Conservation (phyloP, 331 rosid genomes). For the Stylosanthes scabra region DNA sequence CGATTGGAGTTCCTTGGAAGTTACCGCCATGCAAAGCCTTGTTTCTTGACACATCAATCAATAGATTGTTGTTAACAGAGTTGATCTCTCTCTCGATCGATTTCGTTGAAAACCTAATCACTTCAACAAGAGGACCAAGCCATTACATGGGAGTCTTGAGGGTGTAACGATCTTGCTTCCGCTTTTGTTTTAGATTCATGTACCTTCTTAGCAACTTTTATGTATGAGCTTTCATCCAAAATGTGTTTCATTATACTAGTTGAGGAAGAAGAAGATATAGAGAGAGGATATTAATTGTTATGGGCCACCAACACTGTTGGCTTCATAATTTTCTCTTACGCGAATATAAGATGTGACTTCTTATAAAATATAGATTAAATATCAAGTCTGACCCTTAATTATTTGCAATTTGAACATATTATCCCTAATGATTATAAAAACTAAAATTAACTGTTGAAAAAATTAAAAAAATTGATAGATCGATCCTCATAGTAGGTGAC, state of each 20-base stretch:
- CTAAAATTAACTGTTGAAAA: too few species aligned
- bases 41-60: conserved; percentile 89
- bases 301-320: too few species aligned
- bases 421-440: too few species aligned
- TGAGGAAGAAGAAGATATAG: too few species aligned
- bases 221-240: conserved; percentile 85
- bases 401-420: too few species aligned
- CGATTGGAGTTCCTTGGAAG: conserved; percentile 94
- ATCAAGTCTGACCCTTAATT: too few species aligned
- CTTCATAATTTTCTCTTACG: too few species aligned
- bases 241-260: conserved; percentile 76
- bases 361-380: too few species aligned
- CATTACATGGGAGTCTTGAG: conserved; percentile 89
- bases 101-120: conserved; percentile 79
- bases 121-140: conserved; percentile 89
- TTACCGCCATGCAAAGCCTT: conserved; percentile 93
- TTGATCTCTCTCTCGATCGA: conserved; percentile 90
- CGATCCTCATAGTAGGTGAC: too few species aligned
- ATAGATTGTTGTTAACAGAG: conserved; percentile 86
- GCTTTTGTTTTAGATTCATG: conserved; percentile 84
- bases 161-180: conserved; percentile 89
- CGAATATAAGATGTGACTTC: too few species aligned
- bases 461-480: too few species aligned
- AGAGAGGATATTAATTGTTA: too few species aligned
- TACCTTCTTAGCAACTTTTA: conserved; percentile 72